These are phyloP conservation scores for Zymoseptoria tritici DNA, from an alignment of 2,329 filamentous ascomycete species.

Conservation along the genomic window DNA sequence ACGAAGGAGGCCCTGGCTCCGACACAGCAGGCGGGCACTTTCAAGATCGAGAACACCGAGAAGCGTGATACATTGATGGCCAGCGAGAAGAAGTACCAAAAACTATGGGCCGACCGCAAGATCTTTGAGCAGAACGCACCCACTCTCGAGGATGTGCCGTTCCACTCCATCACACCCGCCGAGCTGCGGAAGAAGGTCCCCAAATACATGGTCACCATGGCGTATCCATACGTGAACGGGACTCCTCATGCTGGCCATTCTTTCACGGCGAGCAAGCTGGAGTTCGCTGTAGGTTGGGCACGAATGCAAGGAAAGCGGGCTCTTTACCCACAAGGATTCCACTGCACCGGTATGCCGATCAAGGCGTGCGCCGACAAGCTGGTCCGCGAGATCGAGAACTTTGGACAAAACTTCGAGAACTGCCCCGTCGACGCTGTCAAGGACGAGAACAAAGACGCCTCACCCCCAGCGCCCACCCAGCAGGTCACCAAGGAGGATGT, in stretches of 20 bases:
- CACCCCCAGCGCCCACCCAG: constrained; percentile 50
- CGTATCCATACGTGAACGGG: constrained; percentile 79
- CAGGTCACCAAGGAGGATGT: constrained; percentile 66
- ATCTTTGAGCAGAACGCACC: constrained; percentile 86
- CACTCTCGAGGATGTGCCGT: constrained; percentile 66
- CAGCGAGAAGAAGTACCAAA: constrained; percentile 87
- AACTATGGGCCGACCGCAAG: constrained; percentile 67
- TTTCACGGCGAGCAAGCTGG: constrained; percentile 87
- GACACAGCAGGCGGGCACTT: constrained; percentile 50
- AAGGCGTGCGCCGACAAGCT: constrained; percentile 97
- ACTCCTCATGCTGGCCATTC: constrained; percentile 78
- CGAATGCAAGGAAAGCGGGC: constrained; percentile 84
- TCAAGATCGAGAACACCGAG: constrained; percentile 70
- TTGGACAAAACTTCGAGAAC: constrained; percentile 76
- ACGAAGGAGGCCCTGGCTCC: constrained; percentile 50
- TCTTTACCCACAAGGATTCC: constrained; percentile 87
- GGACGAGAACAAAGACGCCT: constrained; percentile 40
- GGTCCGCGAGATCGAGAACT: constrained; percentile 77
- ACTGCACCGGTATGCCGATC: constrained; percentile 96
- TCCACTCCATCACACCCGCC: constrained; percentile 62
- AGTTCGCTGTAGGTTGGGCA: constrained; percentile 80
- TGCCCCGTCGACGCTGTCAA: constrained; percentile 55
- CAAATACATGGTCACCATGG: constrained; percentile 83
- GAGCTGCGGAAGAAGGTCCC: constrained; percentile 74
- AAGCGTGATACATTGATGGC: constrained; percentile 77